Evolutionary conservation across 2,329 filamentous ascomycete species (phyloP).

Genomic region (Trichoderma sp.): DNA sequence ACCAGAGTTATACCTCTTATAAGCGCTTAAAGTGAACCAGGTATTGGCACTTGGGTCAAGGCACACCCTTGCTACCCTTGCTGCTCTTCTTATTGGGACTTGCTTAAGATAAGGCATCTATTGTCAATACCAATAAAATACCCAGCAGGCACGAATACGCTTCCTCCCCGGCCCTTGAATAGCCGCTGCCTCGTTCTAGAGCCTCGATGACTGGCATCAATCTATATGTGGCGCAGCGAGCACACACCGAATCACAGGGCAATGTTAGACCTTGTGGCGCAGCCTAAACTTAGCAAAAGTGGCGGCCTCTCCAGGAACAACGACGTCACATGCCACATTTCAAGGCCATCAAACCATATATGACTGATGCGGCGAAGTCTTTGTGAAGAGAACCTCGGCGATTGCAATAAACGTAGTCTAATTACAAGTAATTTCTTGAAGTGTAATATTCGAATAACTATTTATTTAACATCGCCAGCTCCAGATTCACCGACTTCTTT

Average conservation of each 20-base stretch:
- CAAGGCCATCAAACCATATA: neutral
- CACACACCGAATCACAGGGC: neutral
- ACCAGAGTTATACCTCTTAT: neutral
- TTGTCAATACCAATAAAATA: neutral
- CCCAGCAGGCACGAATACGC: too few species aligned
- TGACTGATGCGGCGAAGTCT: neutral
- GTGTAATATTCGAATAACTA: neutral
- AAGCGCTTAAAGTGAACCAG: neutral
- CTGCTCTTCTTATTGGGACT: neutral
- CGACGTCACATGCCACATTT: constrained; percentile 7
- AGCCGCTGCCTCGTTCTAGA: neutral
- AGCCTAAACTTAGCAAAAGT: neutral
- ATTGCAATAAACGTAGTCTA: neutral
- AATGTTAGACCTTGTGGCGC: neutral
- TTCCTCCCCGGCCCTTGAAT: neutral
- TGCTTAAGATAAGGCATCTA: neutral
- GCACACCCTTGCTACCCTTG: neutral
- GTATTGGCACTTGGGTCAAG: neutral
- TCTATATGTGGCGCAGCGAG: constrained; percentile 15
- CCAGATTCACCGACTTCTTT: neutral
- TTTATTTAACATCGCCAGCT: neutral
- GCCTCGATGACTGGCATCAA: neutral
- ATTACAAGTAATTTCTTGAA: neutral
- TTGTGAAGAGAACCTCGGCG: neutral
- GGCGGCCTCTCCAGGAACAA: constrained; percentile 13